Evolutionary conservation across 345 rosid species (phyloP).

Genomic region (Brassica carinata): DNA sequence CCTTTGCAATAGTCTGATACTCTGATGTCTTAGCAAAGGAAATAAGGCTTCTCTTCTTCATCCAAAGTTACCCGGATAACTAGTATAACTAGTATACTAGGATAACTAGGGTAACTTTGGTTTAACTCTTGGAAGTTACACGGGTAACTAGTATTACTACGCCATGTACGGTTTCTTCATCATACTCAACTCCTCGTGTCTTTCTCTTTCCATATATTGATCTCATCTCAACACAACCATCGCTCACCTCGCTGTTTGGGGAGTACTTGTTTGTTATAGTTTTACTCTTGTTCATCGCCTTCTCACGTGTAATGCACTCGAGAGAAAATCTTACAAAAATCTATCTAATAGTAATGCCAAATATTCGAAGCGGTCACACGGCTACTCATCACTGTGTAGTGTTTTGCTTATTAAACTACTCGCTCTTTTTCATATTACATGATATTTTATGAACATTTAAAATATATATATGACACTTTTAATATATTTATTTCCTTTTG

Average conservation of each 20-base stretch:
- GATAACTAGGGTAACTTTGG: too few relatives aligned
- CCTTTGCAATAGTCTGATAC: too few relatives aligned
- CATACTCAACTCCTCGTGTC: too few relatives aligned
- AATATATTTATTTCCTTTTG: background rate
- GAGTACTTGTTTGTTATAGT: constrained; percentile 24
- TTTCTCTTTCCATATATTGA: too few relatives aligned
- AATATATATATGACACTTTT: background rate
- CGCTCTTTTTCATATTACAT: too few relatives aligned
- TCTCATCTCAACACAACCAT: background rate
- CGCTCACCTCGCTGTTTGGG: constrained; percentile 26
- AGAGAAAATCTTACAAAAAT: background rate
- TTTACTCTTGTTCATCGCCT: constrained; percentile 7
- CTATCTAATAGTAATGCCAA: background rate
- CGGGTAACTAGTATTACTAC: too few relatives aligned
- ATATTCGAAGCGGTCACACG: background rate
- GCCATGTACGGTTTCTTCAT: too few relatives aligned
- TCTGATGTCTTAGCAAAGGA: too few relatives aligned
- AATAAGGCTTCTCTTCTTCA: too few relatives aligned
- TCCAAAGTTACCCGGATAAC: too few relatives aligned
- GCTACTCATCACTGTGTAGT: constrained; percentile 6
- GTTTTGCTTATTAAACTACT: background rate
- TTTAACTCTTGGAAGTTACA: too few relatives aligned
- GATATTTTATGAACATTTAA: background rate
- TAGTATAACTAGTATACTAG: too few relatives aligned
- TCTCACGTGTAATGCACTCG: constrained; percentile 31